phyloP scores from a whole-genome alignment of 177 flowering plant genomes.

The Vitis hybrid region DNA sequence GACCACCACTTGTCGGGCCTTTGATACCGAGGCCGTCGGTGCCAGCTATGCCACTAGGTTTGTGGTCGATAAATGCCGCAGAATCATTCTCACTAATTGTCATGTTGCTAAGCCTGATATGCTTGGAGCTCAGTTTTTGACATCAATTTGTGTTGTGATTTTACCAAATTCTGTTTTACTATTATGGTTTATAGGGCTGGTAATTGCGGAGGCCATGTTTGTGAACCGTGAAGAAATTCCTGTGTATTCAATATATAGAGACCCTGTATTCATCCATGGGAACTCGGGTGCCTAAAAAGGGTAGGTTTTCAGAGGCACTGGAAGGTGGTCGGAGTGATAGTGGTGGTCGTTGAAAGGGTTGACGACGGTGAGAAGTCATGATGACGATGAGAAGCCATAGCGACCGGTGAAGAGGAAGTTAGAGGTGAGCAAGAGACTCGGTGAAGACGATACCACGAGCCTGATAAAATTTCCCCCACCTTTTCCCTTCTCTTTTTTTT shows the following conservation, averaged over 20 bases:
- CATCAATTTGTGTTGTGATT: background rate
- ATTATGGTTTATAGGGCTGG: slow-evolving; percentile 61
- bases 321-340: no score
- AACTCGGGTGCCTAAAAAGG: no score
- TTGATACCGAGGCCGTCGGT: slow-evolving; percentile 84
- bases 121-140: background rate
- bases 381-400: no score
- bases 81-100: slow-evolving; percentile 93
- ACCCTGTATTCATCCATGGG: slow-evolving; percentile 49
- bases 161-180: background rate
- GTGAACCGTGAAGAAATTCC: slow-evolving; percentile 90
- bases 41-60: slow-evolving; percentile 90
- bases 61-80: slow-evolving; percentile 77
- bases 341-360: no score
- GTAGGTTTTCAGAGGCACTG: no score
- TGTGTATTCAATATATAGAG: slow-evolving; percentile 78
- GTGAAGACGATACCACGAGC: no score
- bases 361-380: no score
- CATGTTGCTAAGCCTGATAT: slow-evolving; percentile 94
- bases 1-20: slow-evolving; percentile 77
- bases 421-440: no score
- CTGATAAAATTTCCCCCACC: no score
- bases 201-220: slow-evolving; percentile 95
- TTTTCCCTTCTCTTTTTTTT: no score
- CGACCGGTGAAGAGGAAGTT: no score